Base-by-base conservation (phyloP, 768 basidiomycete genomes). In the Lactarius pseudohatsudake region DNA sequence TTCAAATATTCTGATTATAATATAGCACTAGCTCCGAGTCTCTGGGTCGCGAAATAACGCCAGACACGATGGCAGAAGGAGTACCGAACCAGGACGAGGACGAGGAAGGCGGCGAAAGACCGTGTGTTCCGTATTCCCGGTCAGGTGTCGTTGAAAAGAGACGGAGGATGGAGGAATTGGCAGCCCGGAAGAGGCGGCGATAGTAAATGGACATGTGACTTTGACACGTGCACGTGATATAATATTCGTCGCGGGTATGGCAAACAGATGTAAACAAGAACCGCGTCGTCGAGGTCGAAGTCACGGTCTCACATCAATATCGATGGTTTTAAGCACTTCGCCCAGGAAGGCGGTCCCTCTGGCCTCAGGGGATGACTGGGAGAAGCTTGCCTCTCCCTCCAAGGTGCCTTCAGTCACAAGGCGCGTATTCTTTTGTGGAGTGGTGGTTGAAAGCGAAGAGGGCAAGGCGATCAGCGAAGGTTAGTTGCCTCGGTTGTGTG, bases 351-450 rank as follows among this genome's bases (percentile, higher is more conserved):
- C 83, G 7, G 81, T 92, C 10, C 89, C 91, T 45, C 80, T 92
- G 38, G 83, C 89, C n/a, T 83, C 79, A 72, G 90, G 88, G 54
- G 86, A 90, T 67, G 87, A 86, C 71, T 72, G 79, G 32, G 79
- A 82, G 55, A 79, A 81, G 58, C 78, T 71, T 59, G 67, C 64
- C 56, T 68, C 77, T 36, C 77, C 75, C 40, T 77, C 83, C 50
- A 76, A 77, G 20, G 74, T 72, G 11, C 73, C 78, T 38, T 75
- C 78, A 59, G 71, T 85, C 69, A 95, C 90, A 7, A 88, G 84
- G 75, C 89, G 94, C 74, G 91, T 89, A 30, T 96, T 96, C 76
- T 90, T 90, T 74, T 92, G 91, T 73, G 92, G 91, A 54, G 91
- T 96, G 22, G 91, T 96, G 16, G 88, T 96, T 36, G 94, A 97